Evolutionary conservation across 768 basidiomycete genomes (phyloP), one percentile per base, ranked within the genome.

Genomic region (Lactarius akahatsu): DNA sequence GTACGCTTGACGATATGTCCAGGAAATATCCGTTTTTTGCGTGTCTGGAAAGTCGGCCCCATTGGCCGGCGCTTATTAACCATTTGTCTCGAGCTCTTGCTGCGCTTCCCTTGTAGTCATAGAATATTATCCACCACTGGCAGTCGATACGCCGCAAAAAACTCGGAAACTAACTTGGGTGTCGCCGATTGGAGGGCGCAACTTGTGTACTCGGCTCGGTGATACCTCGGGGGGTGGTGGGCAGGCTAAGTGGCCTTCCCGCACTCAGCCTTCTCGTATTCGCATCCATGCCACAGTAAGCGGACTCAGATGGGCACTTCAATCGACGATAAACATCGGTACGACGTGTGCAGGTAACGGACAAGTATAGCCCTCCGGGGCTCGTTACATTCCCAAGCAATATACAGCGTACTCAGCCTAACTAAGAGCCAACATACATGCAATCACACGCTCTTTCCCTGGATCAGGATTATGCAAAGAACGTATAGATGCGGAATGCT

Each of bases 401-500:
- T n/a, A 11, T 23, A 50, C 47, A 1, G 11, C 23, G 20, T 26
- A 10, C 47, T 23, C 47, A 26, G 23, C 50, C 23, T 13, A 52
- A 52, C 50, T 26, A 6, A 52, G 23, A 52, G 26, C 13, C 18
- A 10, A 23, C 56, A 10, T 13, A 20, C 15, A 30, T 56, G 18
- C 28, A 56, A 38, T 11, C 11, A 13, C 36, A 38, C 36, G 11
- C 30, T 9, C 30, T 32, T 8, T 60, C 11, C 45, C 43, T 45
- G 11, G 43, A 10, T 61, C 26, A 50, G 34, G 28, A 20, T 11
- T 47, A 38, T 34, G 34, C 66, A 43, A 67, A 28, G 41, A 45
- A 67, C 5, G 66, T 50, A 5, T 67, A 63, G 30, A 67, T 18
- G 7, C 66, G 66, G 30, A 67, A 67, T 28, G 57, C 40, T 4